Evolutionary conservation across 805 yeast species (phyloP), one percentile per base, ranked within the genome.

Genomic region (Nakazawaea populi): DNA sequence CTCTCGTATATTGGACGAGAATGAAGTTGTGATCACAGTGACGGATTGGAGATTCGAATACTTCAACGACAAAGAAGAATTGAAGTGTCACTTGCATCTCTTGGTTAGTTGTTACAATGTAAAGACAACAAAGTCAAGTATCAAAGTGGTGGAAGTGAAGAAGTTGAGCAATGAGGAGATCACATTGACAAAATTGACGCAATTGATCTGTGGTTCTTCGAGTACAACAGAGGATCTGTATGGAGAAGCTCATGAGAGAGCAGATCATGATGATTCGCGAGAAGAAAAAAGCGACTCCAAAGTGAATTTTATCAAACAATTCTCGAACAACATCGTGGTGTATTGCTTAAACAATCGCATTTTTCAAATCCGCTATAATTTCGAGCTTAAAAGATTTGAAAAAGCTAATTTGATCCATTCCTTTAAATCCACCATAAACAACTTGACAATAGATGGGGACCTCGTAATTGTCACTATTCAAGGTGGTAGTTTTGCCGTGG

Each of bases 11-110:
- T 44, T 63, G n/a, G 48, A 43, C 6, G 50, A 52, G 0, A 55
- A 58, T 5, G 71, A 67, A 42, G 58, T 47, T 4, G 70, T 72
- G 0, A 38, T 61, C 7, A 56, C 64, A 6, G 30, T 72, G 4
- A 55, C 64, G n/a, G 65, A 64, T 45, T 72, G 75, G 76, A 56
- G 59, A 12, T 57, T 70, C 3, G 49, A 44, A 42, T 46, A 46
- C 32, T 28, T 14, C 10, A 44, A 44, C 28, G 49, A 52, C 54
- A 28, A 38, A 36, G 35, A 32, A 58, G 55, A 51, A 49, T 58
- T 12, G 31, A 58, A 62, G 47, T 56, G 51, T 6, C 65, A 59
- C 42, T 52, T 57, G 42, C 66, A 64, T 42, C 34, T 71, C 7
- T 52, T 71, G 8, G 49, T 72, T 27, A 75, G 75, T 1, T 70